Percentiles rank a stretch among this genome's conserved stretches.
phyloP scores from a whole-genome alignment of 306 rosid genomes.

The Rubus idaeus region DNA sequence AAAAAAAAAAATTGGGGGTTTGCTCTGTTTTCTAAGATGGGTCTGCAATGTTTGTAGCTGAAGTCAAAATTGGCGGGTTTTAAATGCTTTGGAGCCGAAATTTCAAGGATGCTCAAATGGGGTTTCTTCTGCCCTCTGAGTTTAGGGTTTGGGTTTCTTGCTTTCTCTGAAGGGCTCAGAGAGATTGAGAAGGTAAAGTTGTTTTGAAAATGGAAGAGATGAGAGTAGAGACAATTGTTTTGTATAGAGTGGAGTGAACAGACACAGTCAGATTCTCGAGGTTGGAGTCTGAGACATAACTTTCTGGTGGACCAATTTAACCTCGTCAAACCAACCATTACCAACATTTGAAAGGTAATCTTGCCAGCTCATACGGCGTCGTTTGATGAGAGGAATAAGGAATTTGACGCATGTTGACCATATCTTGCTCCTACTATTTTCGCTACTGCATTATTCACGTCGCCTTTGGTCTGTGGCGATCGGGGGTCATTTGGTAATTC shows the following conservation, averaged over 20 bases:
- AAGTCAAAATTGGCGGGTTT: neutral
- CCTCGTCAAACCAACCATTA: constrained; percentile 23
- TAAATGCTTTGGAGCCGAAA: neutral
- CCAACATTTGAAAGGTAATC: neutral
- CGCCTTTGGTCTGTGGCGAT: neutral
- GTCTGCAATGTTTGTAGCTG: neutral
- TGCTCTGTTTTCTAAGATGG: neutral
- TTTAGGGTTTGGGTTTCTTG: constrained; percentile 32
- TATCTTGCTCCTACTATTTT: neutral
- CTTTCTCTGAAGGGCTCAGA: neutral
- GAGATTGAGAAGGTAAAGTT: constrained; percentile 10
- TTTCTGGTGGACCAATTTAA: constrained; percentile 30
- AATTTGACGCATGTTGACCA: neutral
- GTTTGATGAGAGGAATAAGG: neutral
- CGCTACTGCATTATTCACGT: neutral
- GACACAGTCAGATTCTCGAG: constrained; percentile 42
- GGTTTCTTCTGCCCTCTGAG: neutral
- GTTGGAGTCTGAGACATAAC: constrained; percentile 19
- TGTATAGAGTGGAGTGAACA: constrained; percentile 17
- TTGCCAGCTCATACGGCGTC: constrained; percentile 12
- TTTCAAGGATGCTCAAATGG: neutral
- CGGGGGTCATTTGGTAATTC: constrained; percentile 41
- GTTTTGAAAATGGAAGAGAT: constrained; percentile 1
- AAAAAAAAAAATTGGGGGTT: neutral
- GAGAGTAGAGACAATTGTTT: constrained; percentile 30